Percentiles rank a stretch among this genome's conserved stretches.
These are phyloP conservation scores for Astrocystis sublimbata DNA, from an alignment of 495 filamentous ascomycete genomes.

Conservation along the genomic window DNA sequence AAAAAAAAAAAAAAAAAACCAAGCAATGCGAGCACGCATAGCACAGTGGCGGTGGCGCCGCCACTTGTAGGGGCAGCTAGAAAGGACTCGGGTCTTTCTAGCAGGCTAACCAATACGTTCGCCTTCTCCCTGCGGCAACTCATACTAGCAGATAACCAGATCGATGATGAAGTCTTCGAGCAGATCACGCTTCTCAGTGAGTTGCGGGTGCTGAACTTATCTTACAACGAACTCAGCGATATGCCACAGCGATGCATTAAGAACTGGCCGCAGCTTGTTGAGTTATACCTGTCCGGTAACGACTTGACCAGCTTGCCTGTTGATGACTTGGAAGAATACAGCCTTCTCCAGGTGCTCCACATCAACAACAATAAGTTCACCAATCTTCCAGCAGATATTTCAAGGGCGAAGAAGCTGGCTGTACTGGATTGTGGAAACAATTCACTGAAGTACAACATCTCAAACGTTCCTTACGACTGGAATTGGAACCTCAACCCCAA, in stretches of 20 bases:
- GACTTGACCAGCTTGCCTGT: slow-evolving; percentile 87
- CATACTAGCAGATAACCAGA: slow-evolving; percentile 87
- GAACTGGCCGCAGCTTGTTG: slow-evolving; percentile 82
- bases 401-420: slow-evolving; percentile 85
- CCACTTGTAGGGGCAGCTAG: slow-evolving; percentile 54
- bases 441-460: slow-evolving; percentile 97
- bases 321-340: slow-evolving; percentile 89
- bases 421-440: slow-evolving; percentile 96
- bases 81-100: slow-evolving; percentile 86
- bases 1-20: too few relatives aligned
- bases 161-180: slow-evolving; percentile 92
- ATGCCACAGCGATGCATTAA: slow-evolving; percentile 85
- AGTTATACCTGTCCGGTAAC: slow-evolving; percentile 95
- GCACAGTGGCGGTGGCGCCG: slow-evolving; percentile 60
- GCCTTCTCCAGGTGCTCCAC: slow-evolving; percentile 82
- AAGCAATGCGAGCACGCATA: slow-evolving; percentile 38
- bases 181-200: slow-evolving; percentile 81
- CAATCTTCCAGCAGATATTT: slow-evolving; percentile 91
- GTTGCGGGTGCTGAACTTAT: slow-evolving; percentile 86
- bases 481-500: slow-evolving; percentile 99
- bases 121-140: slow-evolving; percentile 78
- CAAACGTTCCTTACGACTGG: slow-evolving; percentile 99
- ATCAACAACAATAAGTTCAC: slow-evolving; percentile 98
- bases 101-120: slow-evolving; percentile 77
- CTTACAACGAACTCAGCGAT: slow-evolving; percentile 91